phyloP scores from a whole-genome alignment of 495 filamentous ascomycete genomes.

The Rhypophila decipiens region DNA sequence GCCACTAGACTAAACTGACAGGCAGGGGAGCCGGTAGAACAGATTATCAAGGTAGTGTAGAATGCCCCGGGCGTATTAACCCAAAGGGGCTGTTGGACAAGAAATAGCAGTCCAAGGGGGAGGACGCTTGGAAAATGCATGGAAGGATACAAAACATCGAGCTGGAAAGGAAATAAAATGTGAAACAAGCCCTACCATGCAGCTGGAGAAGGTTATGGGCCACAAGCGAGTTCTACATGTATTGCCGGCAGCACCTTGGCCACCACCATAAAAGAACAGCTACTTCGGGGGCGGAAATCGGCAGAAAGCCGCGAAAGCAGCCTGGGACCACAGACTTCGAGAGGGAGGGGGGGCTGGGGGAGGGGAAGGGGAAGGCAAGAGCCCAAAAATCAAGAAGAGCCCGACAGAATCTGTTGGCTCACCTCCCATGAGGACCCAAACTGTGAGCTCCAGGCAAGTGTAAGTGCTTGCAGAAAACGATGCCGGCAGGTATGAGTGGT shows the following conservation, averaged over 20 bases:
- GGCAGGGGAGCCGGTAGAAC: constrained; percentile 26
- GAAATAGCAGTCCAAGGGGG: constrained; percentile 27
- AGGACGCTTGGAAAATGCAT: constrained; percentile 36
- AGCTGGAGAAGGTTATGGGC: constrained; percentile 40
- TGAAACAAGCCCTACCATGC: constrained; percentile 46
- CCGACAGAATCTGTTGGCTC: constrained; percentile 4
- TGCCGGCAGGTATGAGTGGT: constrained; percentile 13
- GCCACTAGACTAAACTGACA: constrained; percentile 30
- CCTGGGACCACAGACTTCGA: constrained; percentile 4
- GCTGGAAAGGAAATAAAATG: constrained; percentile 37
- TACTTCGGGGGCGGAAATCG: constrained; percentile 12
- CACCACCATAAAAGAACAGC: constrained; percentile 14
- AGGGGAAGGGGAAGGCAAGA: constrained; percentile 1
- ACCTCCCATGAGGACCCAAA: constrained; percentile 7
- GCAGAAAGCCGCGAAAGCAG: constrained; percentile 6
- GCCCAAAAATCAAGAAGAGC: too few species aligned
- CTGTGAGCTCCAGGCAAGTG: background rate
- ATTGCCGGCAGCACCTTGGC: constrained; percentile 4
- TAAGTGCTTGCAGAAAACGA: constrained; percentile 17
- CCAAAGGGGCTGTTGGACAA: constrained; percentile 31
- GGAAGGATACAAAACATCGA: constrained; percentile 39
- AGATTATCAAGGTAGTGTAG: constrained; percentile 22
- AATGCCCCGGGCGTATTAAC: constrained; percentile 31
- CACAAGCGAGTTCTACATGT: constrained; percentile 32
- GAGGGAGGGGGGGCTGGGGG: constrained; percentile 5